Evolutionary conservation across 257 asterid genomes (phyloP), one percentile per base, ranked within the genome.

Genomic region (Solanum commersonii): DNA sequence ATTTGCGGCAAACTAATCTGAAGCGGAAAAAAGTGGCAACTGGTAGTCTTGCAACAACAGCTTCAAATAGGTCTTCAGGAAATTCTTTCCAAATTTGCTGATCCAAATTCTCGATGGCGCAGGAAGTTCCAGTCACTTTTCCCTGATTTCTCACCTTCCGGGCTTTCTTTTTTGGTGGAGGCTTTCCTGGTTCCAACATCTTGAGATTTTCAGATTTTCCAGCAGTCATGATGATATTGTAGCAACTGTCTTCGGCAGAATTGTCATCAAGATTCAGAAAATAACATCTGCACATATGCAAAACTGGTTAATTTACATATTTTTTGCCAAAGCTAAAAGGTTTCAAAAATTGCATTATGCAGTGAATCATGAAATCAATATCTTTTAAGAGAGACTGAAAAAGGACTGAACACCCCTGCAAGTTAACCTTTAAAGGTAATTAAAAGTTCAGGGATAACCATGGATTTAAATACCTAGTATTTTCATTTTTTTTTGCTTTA

Each of bases 21-120:
- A 95, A 92, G 60, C 91, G 94, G 94, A 97, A 97, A 89, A 97
- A 95, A 4, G 98, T 91, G 16, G 95, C 93, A 42, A 94, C 89
- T 6, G 98, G 99, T 10, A 96, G 95, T 91, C 99, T 93, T 23
- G 99, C 99, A 77, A 97, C 88, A n/a, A 96, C 96, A 35, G 93
- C 95, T 90, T 96, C 99, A 38, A 94, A 94, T 81, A 97, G 98
- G 88, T 97, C 99, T 85, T 97, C 96, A 2, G 99, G 99, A 85
- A 96, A 95, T 74, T 97, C 99, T 92, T 94, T 93, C 99, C 99
- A 96, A 88, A 97, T 94, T 60, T 86, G 87, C 10, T 89, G 91
- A 14, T 97, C 98, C 98, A 97, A 92, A 90, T 40, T 86, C 87
- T 92, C 96, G 1, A 88, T 85, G 60, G 94, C 87, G 90, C 87